Base-by-base conservation (phyloP, 2,329 filamentous ascomycete genomes). In the Aureobasidium sp. region DNA sequence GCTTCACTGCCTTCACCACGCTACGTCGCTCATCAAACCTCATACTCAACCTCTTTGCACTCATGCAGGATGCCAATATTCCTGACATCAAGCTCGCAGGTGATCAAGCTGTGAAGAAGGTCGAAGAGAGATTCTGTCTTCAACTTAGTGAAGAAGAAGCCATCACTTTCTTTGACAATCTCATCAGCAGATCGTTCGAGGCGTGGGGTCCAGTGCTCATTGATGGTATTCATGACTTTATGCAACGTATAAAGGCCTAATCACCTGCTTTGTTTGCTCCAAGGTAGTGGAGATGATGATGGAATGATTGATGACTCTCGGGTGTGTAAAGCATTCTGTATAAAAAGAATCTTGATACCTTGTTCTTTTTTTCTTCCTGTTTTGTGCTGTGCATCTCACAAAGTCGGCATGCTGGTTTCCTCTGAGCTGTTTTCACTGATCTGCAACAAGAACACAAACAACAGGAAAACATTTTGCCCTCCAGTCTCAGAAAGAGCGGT, bases 61-160 rank as follows among this genome's bases (percentile, higher is more conserved):
- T 99, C 62, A 99, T 99, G 94, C 89, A 96, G 16, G 91, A 97
- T 73, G 93, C 94, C 42, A 96, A 96, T 70, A 96, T 99, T 63
- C 94, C 92, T 0, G 95, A 97, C 68, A 95, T 99, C 70, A 87
- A 89, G 62, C 82, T 96, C 27, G 71, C 71, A 50, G 66, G 64
- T 10, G 92, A 97, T 75, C 95, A 95, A 76, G 92, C 91, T 11
- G 93, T 97, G 16, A 79, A 92, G 68, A 99, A 97, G 77, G 93
- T 99, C 5, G 88, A 94, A 72, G 94, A 99, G 76, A 80, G 94
- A 41, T 96, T 99, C 73, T 91, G 95, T 75, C 75, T 99, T 54
- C 93, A 96, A 71, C 83, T 96, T 72, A 89, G 82, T 51, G 94
- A 99, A 73, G 92, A 96, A 71, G 93, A 97, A 70, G 93, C 94